A percentile compares a stretch with the other conserved stretches of the same genome.
Evolutionary conservation across 495 filamentous ascomycete genomes (phyloP).

Genomic region (Trypethelium eluteriae): DNA sequence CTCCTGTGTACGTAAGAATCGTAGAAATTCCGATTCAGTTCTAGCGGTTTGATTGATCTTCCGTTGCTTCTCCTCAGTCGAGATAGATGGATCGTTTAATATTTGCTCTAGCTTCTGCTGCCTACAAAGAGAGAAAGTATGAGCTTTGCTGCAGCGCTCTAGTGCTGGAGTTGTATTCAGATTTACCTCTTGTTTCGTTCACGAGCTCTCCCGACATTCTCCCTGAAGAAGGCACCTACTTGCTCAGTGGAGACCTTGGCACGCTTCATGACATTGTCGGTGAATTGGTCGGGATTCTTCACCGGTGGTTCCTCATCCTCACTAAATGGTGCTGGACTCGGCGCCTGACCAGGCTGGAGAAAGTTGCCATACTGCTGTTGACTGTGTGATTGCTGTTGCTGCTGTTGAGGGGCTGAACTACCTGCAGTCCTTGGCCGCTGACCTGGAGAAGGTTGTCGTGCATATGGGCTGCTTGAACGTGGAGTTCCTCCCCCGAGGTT

Average conservation of each 20-base stretch:
- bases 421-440: constrained; percentile 75
- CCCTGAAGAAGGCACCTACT: constrained; percentile 87
- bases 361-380: constrained; percentile 57
- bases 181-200: constrained; percentile 84
- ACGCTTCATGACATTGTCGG: constrained; percentile 33
- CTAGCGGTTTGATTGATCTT: constrained; percentile 69
- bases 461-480: constrained; percentile 57
- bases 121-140: neutral
- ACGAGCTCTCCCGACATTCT: constrained; percentile 84
- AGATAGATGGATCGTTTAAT: constrained; percentile 62
- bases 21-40: constrained; percentile 83
- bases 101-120: constrained; percentile 64
- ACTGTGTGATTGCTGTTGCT: constrained; percentile 24
- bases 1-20: constrained; percentile 88
- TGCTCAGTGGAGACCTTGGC: constrained; percentile 44
- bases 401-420: constrained; percentile 32
- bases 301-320: constrained; percentile 37
- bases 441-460: constrained; percentile 60
- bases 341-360: constrained; percentile 38
- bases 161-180: neutral
- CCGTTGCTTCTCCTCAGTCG: constrained; percentile 65
- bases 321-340: constrained; percentile 25
- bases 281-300: constrained; percentile 35
- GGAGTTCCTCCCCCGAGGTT: constrained; percentile 61
- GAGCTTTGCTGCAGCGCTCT: neutral